phyloP scores from a whole-genome alignment of 2,329 filamentous ascomycete species.

The Clarireedia monteithiana region DNA sequence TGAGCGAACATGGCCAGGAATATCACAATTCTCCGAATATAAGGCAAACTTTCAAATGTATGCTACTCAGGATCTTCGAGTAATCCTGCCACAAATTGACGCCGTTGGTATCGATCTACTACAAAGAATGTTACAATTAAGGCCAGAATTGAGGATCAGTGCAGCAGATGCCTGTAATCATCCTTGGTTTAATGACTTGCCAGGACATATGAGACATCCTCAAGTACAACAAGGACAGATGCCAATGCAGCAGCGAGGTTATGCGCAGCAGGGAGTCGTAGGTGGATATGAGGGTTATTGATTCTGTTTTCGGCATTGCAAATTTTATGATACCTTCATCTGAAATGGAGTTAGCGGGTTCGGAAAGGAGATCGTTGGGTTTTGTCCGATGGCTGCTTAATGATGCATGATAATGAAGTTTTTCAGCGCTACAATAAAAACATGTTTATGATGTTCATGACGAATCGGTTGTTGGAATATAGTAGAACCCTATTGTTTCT shows the following conservation, averaged over 20 bases:
- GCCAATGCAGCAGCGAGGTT: constrained; percentile 6
- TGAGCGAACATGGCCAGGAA: constrained; percentile 91
- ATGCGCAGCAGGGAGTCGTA: background rate
- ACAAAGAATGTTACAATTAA: constrained; percentile 82
- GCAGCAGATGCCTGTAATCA: constrained; percentile 82
- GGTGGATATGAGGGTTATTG: constrained; percentile 1
- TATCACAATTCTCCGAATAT: constrained; percentile 94
- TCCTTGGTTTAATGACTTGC: constrained; percentile 79
- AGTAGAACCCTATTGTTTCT: too few relatives aligned
- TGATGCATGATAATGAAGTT: constrained; percentile 9
- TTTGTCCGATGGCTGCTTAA: background rate
- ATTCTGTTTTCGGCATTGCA: constrained; percentile 5
- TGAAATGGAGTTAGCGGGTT: constrained; percentile 1
- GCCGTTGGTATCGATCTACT: constrained; percentile 79
- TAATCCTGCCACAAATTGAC: constrained; percentile 87
- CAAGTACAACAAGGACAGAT: constrained; percentile 18
- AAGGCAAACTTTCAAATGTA: constrained; percentile 93
- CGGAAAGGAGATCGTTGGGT: constrained; percentile 4
- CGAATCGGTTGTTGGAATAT: too few relatives aligned
- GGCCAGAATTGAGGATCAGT: constrained; percentile 85
- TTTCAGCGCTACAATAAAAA: background rate
- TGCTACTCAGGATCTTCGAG: constrained; percentile 79
- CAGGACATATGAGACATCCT: constrained; percentile 20
- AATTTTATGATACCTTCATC: constrained; percentile 7
- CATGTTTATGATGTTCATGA: too few relatives aligned